A percentile compares a stretch with the other conserved stretches of the same genome.
These are phyloP conservation scores for Schizochytrium sp. DNA, from an alignment of 108 stramenopile genomes.

Conservation along the genomic window DNA sequence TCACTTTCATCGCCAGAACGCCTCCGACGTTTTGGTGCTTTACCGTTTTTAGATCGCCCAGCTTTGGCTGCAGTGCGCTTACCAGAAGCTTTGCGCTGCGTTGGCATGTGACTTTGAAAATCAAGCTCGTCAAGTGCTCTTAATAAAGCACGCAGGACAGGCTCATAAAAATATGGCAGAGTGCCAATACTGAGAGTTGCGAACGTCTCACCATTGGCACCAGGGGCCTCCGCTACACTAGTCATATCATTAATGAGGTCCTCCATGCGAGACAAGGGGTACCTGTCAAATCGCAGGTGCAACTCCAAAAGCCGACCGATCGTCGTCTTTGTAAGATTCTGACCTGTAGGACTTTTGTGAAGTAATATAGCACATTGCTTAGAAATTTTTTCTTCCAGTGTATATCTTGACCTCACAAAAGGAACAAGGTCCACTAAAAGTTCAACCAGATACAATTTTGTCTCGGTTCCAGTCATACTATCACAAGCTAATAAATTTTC, in stretches of 20 bases:
- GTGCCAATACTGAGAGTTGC: conserved; percentile 26
- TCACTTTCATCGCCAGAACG: background rate
- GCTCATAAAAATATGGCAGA: conserved; percentile 44
- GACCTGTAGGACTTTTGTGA: background rate
- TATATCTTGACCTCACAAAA: background rate
- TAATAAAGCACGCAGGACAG: conserved; percentile 11
- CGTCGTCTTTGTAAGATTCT: conserved; percentile 4
- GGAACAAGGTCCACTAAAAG: conserved; percentile 6
- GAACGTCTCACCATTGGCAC: conserved; percentile 2
- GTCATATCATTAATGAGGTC: conserved; percentile 19
- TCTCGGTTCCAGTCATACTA: background rate
- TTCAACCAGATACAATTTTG: background rate
- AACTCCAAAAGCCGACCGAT: conserved; percentile 24
- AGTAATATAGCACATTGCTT: background rate
- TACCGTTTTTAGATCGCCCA: conserved; percentile 13
- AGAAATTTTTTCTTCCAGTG: background rate
- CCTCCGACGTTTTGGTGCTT: conserved; percentile 10
- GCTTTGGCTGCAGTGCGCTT: background rate
- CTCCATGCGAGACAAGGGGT: background rate
- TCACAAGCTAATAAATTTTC: background rate
- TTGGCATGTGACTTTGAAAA: conserved; percentile 18
- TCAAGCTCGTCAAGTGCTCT: background rate
- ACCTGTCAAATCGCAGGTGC: conserved; percentile 41
- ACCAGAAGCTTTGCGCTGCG: background rate
- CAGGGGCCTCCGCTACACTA: conserved; percentile 18